phyloP scores from a whole-genome alignment of 2,329 filamentous ascomycete species.

The Colletotrichum graminicola region DNA sequence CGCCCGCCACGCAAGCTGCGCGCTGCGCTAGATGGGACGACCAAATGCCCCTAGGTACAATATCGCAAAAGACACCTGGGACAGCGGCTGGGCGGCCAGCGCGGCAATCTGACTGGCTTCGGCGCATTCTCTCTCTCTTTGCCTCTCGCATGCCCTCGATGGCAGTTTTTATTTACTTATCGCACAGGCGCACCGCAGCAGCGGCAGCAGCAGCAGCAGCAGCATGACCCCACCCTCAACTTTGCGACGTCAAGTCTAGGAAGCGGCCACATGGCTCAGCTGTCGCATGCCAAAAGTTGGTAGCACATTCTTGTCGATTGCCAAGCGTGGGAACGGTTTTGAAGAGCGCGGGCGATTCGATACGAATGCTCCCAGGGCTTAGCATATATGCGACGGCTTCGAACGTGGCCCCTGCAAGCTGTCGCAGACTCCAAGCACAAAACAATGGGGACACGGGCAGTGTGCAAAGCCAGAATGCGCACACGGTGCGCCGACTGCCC shows the following conservation, averaged over 20 bases:
- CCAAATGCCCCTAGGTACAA: constrained; percentile 18
- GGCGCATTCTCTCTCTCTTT: constrained; percentile 25
- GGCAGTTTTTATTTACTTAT: background rate
- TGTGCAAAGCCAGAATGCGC: constrained; percentile 37
- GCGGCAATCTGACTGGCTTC: constrained; percentile 35
- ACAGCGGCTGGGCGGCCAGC: constrained; percentile 19
- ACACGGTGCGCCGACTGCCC: constrained; percentile 30
- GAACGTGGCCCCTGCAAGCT: constrained; percentile 34
- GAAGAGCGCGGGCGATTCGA: background rate
- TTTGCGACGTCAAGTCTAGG: constrained; percentile 17
- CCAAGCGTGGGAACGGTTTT: constrained; percentile 10
- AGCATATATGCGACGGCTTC: constrained; percentile 35
- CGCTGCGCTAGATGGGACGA: constrained; percentile 42
- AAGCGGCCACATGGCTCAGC: constrained; percentile 24
- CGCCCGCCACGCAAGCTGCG: constrained; percentile 48
- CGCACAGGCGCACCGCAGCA: constrained; percentile 20
- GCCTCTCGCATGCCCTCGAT: constrained; percentile 5
- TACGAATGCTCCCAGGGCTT: constrained; percentile 28
- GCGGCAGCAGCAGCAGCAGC: background rate
- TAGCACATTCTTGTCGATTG: constrained; percentile 2
- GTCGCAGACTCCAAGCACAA: constrained; percentile 38
- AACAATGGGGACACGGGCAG: constrained; percentile 32
- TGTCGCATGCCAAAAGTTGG: constrained; percentile 10
- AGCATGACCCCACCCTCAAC: background rate
- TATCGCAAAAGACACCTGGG: constrained; percentile 3